Base-by-base conservation (phyloP, 2,329 filamentous ascomycete species). In the Tolypocladium endophyticum region DNA sequence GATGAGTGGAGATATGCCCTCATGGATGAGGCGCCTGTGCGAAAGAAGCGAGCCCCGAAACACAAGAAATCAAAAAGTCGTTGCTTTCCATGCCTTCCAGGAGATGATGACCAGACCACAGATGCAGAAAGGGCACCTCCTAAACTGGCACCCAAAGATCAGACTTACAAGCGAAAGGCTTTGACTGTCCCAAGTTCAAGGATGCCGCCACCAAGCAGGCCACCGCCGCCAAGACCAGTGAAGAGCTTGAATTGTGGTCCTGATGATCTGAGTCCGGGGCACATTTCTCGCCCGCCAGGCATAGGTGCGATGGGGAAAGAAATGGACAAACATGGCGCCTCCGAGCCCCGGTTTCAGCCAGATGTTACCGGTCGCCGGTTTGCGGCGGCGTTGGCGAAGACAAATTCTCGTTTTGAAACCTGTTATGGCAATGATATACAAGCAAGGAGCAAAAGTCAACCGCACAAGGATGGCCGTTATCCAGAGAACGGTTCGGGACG, bases 1-100 rank as follows among this genome's bases (percentile, higher is more conserved):
- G 67, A 71, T 57, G 70, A 72, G 35, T 72, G 71, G 69, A 71
- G 70, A 59, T 67, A 68, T 57, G 68, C 71, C 8, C 65, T 74
- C 38, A 68, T 72, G 38, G 70, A 74, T 16, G 67, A 73, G 52
- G 63, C 63, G 20, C 66, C 69, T 6, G 47, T 58, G 33, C 63
- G 64, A 54, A 68, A 64, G 28, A 67, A 60, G 55, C 56, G 61
- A n/a, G 52, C 60, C 20, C 41, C 58, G 2, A 59, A 57, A 12
- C 60, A 64, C 25, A 62, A 62, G n/a, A 62, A 60, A 23, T 47
- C 56, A 33, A 65, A 59, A 18, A 60, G 60, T 12, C 63, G 58
- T 43, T 74, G 71, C 56, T 59, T 70, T 14, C 69, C 71, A 52
- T 75, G 72, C 55, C 68, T 70, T 56, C 58, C 66, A 1, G 62